phyloP scores from a whole-genome alignment of 306 rosid genomes.

The Neltuma alba region DNA sequence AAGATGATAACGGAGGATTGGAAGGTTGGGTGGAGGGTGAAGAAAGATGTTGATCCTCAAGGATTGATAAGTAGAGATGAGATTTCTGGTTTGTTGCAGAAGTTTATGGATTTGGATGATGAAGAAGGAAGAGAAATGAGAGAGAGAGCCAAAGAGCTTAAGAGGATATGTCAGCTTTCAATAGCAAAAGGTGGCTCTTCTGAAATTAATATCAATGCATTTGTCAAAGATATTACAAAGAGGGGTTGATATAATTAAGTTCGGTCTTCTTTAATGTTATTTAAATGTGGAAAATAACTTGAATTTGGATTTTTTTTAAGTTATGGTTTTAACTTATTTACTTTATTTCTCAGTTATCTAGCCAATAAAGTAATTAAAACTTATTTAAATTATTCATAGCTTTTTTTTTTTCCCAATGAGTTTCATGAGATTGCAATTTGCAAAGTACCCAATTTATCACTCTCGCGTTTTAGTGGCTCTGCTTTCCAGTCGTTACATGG shows the following conservation, averaged over 20 bases:
- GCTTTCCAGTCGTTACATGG: no score
- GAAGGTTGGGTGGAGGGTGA: slow-evolving; percentile 65
- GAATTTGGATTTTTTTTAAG: no score
- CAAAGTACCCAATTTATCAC: no score
- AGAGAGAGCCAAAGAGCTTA: slow-evolving; percentile 41
- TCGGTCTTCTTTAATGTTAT: no score
- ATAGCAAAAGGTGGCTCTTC: slow-evolving; percentile 52
- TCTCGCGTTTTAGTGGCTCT: no score
- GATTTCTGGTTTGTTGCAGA: slow-evolving; percentile 42
- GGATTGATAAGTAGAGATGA: slow-evolving; percentile 43
- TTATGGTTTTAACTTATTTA: no score
- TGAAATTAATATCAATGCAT: slow-evolving; percentile 29
- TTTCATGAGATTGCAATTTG: no score
- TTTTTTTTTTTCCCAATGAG: no score
- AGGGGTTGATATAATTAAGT: background rate
- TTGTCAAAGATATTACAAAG: background rate
- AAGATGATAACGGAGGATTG: slow-evolving; percentile 56
- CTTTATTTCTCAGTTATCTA: no score
- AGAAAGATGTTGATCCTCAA: slow-evolving; percentile 10
- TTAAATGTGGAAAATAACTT: no score
- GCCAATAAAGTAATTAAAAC: no score
- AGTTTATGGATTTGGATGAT: slow-evolving; percentile 50
- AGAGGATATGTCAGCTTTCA: slow-evolving; percentile 34
- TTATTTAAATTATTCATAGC: no score
- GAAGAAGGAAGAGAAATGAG: slow-evolving; percentile 34